Percentiles rank a stretch among this genome's conserved stretches.
Conservation (phyloP, 805 yeast species). For the Spathaspora hagerdaliae region DNA sequence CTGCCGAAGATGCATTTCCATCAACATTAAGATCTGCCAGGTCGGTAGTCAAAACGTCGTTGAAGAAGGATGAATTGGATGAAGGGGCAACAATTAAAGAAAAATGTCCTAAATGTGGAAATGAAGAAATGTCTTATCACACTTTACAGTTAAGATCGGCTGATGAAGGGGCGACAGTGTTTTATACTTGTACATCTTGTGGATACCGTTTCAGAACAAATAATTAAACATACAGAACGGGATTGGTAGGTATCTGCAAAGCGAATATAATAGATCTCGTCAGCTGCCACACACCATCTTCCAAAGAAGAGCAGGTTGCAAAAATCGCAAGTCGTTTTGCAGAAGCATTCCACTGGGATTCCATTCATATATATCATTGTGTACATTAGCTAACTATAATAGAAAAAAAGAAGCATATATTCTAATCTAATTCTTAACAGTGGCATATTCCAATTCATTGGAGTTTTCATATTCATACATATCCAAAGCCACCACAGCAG, state of each 20-base stretch:
- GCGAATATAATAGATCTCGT: no score
- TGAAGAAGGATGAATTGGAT: slow-evolving; percentile 72
- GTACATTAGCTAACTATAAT: neutral
- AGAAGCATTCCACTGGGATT: no score
- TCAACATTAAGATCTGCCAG: slow-evolving; percentile 74
- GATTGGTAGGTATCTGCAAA: no score
- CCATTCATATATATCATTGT: neutral
- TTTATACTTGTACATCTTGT: slow-evolving; percentile 92
- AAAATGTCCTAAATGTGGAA: slow-evolving; percentile 97
- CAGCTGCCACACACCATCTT: no score
- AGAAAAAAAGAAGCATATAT: neutral
- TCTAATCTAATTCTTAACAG: slow-evolving; percentile 15
- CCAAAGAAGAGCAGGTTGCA: no score
- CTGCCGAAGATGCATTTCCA: slow-evolving; percentile 93
- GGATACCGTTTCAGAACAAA: slow-evolving; percentile 93
- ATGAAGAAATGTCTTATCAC: slow-evolving; percentile 97
- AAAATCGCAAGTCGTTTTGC: no score
- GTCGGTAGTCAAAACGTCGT: slow-evolving; percentile 84
- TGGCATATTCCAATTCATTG: slow-evolving; percentile 72
- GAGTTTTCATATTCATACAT: slow-evolving; percentile 96
- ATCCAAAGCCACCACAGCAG: slow-evolving; percentile 95
- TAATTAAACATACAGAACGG: slow-evolving; percentile 41
- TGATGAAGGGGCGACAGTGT: slow-evolving; percentile 99
- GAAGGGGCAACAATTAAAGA: slow-evolving; percentile 98
- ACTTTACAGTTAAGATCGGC: slow-evolving; percentile 96